Evolutionary conservation across 139 green algal genomes (phyloP).

Genomic region (Chloropicon primus): DNA sequence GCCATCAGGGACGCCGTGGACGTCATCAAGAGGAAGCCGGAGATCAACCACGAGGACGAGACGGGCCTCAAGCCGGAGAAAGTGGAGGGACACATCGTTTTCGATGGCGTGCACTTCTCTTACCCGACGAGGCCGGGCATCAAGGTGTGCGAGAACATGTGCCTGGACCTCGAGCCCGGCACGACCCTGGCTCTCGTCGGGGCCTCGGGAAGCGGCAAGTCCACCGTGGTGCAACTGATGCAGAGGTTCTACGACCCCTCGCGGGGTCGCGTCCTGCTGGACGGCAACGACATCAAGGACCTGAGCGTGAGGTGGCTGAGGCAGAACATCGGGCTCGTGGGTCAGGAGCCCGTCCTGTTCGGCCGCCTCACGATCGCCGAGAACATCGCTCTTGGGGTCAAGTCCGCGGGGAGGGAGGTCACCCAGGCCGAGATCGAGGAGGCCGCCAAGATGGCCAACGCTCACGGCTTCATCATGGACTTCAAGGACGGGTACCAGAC

Average conservation of each 20-base stretch:
- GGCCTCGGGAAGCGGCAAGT: not conserved
- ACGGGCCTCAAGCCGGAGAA: not conserved
- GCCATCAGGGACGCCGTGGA: not conserved
- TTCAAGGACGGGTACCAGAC: slow-evolving; percentile 19
- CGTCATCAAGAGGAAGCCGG: not conserved
- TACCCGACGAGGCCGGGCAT: slow-evolving; percentile 50
- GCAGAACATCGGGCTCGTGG: slow-evolving; percentile 19
- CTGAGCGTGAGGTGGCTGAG: slow-evolving; percentile 71
- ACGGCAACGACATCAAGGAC: slow-evolving; percentile 33
- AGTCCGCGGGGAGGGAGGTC: not conserved
- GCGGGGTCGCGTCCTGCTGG: not conserved
- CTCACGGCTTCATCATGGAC: slow-evolving; percentile 55
- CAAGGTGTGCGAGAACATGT: slow-evolving; percentile 50
- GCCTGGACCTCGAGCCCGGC: slow-evolving; percentile 28
- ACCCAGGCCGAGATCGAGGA: slow-evolving; percentile 37
- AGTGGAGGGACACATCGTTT: slow-evolving; percentile 12
- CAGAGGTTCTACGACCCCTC: not conserved
- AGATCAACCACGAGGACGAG: not conserved
- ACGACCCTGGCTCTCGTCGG: not conserved
- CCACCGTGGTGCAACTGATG: not conserved
- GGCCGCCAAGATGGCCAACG: slow-evolving; percentile 55
- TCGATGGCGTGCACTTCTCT: slow-evolving; percentile 31
- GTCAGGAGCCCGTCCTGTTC: not conserved
- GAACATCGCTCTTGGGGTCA: not conserved
- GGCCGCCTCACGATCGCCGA: not conserved